Evolutionary conservation across 2,329 filamentous ascomycete species (phyloP).

Genomic region (Xylariaceae sp.): DNA sequence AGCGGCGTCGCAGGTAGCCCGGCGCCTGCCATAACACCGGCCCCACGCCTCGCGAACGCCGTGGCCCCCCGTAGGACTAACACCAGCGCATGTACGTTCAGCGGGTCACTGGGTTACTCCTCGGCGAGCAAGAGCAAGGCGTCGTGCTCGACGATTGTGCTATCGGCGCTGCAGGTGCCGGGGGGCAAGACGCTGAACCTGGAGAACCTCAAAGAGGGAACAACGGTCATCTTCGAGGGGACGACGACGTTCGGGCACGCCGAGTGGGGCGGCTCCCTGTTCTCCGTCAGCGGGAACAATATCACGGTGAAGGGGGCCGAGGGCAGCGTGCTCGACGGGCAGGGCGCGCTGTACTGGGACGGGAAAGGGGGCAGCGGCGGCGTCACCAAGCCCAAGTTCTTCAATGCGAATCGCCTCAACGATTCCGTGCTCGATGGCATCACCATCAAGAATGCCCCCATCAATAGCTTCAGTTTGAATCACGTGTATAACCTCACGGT

Average conservation of each 20-base stretch:
- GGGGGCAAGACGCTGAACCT: slow-evolving; percentile 62
- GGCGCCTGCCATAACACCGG: slow-evolving; percentile 16
- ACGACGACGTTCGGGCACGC: slow-evolving; percentile 70
- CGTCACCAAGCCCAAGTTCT: slow-evolving; percentile 70
- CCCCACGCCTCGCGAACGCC: slow-evolving; percentile 20
- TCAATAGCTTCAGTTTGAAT: slow-evolving; percentile 53
- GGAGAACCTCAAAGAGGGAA: slow-evolving; percentile 34
- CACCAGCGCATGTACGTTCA: slow-evolving; percentile 58
- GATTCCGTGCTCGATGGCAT: slow-evolving; percentile 50
- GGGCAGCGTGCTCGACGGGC: slow-evolving; percentile 61
- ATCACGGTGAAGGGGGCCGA: slow-evolving; percentile 59
- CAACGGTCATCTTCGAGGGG: slow-evolving; percentile 64
- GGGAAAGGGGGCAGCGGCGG: slow-evolving; percentile 63
- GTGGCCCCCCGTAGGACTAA: slow-evolving; percentile 1
- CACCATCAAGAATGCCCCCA: slow-evolving; percentile 55
- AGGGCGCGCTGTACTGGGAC: slow-evolving; percentile 67
- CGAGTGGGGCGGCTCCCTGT: slow-evolving; percentile 68
- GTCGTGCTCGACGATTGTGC: slow-evolving; percentile 59
- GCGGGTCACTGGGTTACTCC: slow-evolving; percentile 47
- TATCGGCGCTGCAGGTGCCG: slow-evolving; percentile 62
- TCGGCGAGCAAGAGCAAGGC: slow-evolving; percentile 54
- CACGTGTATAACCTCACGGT: slow-evolving; percentile 49
- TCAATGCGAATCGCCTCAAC: slow-evolving; percentile 58
- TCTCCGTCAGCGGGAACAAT: slow-evolving; percentile 63
- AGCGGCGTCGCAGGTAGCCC: slow-evolving; percentile 2